These are phyloP conservation scores for Penicillium pulvis DNA, from an alignment of 495 filamentous ascomycete species.

Conservation along the genomic window DNA sequence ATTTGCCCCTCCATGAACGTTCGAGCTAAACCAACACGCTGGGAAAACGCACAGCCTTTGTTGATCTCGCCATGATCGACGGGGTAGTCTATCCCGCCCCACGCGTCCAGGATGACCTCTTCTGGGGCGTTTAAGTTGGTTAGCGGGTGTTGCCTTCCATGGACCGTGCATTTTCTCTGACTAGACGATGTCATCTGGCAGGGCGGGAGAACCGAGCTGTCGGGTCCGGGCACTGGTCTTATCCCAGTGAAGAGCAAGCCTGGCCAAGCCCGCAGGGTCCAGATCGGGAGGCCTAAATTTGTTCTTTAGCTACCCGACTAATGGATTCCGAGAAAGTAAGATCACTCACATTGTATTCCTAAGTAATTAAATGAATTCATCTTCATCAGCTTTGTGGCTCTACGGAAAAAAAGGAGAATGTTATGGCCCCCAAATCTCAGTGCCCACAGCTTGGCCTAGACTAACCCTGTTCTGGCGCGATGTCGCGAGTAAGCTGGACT, in stretches of 20 bases:
- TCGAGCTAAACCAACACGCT: constrained; percentile 7
- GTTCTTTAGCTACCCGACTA: neutral
- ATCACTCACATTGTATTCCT: neutral
- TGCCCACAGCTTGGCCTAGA: neutral
- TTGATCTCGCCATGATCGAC: constrained; percentile 12
- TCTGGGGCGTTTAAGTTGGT: constrained; percentile 25
- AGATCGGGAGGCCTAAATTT: constrained; percentile 3
- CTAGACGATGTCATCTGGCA: constrained; percentile 5
- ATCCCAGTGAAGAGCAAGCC: neutral
- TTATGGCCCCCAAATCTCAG: neutral
- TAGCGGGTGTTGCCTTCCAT: constrained; percentile 19
- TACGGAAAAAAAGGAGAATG: neutral
- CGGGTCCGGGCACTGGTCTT: neutral
- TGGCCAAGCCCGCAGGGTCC: neutral
- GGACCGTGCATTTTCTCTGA: constrained; percentile 20
- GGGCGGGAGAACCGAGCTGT: constrained; percentile 4
- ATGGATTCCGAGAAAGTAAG: neutral
- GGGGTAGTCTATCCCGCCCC: constrained; percentile 1
- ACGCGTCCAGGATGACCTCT: constrained; percentile 26
- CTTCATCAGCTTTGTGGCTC: neutral
- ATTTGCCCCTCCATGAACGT: neutral
- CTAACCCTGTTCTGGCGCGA: constrained; percentile 23
- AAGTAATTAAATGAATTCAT: neutral
- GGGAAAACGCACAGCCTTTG: constrained; percentile 5
- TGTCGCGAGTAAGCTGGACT: constrained; percentile 26